These are phyloP conservation scores for Candida nonsorbophila DNA, from an alignment of 805 yeast genomes.

Conservation along the genomic window DNA sequence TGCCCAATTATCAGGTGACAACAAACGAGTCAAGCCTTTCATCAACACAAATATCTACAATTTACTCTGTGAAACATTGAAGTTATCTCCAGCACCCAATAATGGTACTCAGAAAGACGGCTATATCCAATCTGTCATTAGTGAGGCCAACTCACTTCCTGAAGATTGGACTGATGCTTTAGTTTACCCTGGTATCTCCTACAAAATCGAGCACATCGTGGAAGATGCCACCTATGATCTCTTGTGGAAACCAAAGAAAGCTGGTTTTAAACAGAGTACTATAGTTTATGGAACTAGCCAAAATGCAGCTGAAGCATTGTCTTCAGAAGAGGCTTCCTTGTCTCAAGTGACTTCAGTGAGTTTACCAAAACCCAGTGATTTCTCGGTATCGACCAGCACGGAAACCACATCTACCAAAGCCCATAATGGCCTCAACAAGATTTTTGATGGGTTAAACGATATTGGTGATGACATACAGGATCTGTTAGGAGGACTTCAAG, in stretches of 20 bases:
- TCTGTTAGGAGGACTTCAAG: conserved; percentile 6
- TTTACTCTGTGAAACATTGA: conserved; percentile 62
- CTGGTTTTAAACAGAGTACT: conserved; percentile 9
- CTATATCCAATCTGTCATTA: conserved; percentile 8
- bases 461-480: conserved; percentile 8
- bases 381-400: too few relatives aligned
- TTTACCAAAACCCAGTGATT: conserved; percentile 24
- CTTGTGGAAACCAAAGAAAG: conserved; percentile 19
- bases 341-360: conserved; percentile 10
- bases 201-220: conserved; percentile 39
- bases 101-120: conserved; percentile 43
- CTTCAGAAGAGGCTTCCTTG: conserved; percentile 16
- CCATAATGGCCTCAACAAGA: too few relatives aligned
- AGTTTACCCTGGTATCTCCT: conserved; percentile 48
- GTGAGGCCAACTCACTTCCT: conserved; percentile 25
- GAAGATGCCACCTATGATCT: conserved; percentile 50
- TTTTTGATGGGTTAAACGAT: conserved; percentile 8
- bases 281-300: conserved; percentile 15
- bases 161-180: conserved; percentile 43
- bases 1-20: conserved; percentile 20
- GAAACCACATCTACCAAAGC: not conserved
- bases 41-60: conserved; percentile 69
- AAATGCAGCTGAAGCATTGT: conserved; percentile 18
- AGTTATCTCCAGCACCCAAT: conserved; percentile 46
- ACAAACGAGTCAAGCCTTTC: conserved; percentile 52